Evolutionary conservation across 1,139 yeast species (phyloP).

Genomic region (Blastobotrys apis): DNA sequence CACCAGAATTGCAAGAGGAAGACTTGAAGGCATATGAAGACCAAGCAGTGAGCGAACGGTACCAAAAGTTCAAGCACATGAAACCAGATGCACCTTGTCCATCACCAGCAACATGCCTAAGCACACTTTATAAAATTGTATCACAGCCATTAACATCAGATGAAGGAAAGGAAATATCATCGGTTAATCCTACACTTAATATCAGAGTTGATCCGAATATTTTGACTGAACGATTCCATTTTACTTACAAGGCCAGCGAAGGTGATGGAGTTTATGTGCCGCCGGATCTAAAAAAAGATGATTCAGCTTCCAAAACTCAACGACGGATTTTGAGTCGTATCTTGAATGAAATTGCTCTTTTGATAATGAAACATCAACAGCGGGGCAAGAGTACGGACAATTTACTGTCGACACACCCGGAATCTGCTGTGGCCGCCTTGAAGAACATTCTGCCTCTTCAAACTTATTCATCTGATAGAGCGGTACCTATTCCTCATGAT

Average conservation of each 20-base stretch:
- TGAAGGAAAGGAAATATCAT: constrained; percentile 25
- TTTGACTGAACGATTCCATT: constrained; percentile 41
- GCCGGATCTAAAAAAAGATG: constrained; percentile 41
- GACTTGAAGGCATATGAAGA: constrained; percentile 25
- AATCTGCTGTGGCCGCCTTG: constrained; percentile 1
- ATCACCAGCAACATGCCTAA: constrained; percentile 25
- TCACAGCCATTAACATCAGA: constrained; percentile 27
- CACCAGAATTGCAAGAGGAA: constrained; percentile 25
- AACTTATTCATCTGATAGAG: not conserved
- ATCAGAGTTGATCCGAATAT: constrained; percentile 46
- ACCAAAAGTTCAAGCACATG: constrained; percentile 20
- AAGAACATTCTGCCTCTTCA: constrained; percentile 3
- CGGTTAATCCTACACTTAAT: constrained; percentile 28
- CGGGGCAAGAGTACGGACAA: not conserved
- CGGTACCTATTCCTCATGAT: constrained; percentile 3
- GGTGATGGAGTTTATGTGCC: constrained; percentile 48
- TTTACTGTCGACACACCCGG: not conserved
- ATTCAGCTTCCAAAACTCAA: not conserved
- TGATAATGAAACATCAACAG: not conserved
- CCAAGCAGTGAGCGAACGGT: constrained; percentile 24
- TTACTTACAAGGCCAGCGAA: constrained; percentile 41
- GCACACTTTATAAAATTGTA: constrained; percentile 27
- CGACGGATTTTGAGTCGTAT: constrained; percentile 1
- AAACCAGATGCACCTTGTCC: constrained; percentile 29
- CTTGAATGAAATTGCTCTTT: not conserved